These are phyloP conservation scores for Trametes cinnabarina DNA, from an alignment of 768 basidiomycete genomes.

Conservation along the genomic window DNA sequence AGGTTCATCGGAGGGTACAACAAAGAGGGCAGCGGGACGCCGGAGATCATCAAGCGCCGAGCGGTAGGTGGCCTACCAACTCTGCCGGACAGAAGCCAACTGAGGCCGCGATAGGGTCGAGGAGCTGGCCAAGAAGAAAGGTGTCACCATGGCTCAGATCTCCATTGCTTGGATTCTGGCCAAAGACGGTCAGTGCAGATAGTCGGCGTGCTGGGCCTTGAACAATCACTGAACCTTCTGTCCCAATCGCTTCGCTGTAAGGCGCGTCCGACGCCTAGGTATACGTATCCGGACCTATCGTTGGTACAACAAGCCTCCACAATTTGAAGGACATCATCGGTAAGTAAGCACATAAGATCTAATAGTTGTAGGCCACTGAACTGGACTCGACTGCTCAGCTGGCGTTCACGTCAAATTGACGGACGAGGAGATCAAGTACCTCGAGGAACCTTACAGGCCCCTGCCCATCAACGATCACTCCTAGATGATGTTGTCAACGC, in stretches of 20 bases:
- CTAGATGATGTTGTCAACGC: not conserved
- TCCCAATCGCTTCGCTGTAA: constrained; percentile 61
- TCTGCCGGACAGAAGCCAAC: not conserved
- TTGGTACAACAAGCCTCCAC: constrained; percentile 38
- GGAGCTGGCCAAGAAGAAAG: constrained; percentile 39
- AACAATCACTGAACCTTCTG: not conserved
- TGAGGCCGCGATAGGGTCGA: constrained; percentile 22
- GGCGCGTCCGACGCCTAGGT: constrained; percentile 38
- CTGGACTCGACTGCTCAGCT: not conserved
- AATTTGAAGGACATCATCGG: constrained; percentile 42
- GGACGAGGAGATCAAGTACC: constrained; percentile 54
- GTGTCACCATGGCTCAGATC: constrained; percentile 41
- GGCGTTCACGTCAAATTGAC: not conserved
- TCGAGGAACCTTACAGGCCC: constrained; percentile 50
- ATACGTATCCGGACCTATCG: constrained; percentile 42
- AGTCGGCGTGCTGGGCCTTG: constrained; percentile 43
- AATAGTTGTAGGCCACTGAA: too few relatives aligned
- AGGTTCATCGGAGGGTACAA: constrained; percentile 18
- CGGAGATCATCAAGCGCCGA: constrained; percentile 24
- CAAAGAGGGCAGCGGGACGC: constrained; percentile 10
- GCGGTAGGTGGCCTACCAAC: not conserved
- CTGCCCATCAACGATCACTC: not conserved
- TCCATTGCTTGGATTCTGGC: constrained; percentile 29
- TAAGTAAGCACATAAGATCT: not conserved
- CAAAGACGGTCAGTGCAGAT: constrained; percentile 55